These are phyloP conservation scores for Fragaria ananassa DNA, from an alignment of 306 rosid genomes.

Conservation along the genomic window DNA sequence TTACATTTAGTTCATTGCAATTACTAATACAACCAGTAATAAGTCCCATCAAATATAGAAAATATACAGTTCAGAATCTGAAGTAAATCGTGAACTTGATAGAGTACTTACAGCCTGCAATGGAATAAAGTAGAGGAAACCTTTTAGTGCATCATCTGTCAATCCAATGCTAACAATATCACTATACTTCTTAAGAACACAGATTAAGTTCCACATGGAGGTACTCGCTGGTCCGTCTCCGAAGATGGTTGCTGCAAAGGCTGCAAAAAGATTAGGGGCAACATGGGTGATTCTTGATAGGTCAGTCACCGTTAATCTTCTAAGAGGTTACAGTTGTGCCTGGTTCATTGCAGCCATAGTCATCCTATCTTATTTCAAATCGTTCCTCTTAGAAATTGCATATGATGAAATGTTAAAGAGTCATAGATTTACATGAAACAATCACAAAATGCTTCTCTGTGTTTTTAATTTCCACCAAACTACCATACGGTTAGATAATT, in stretches of 20 bases:
- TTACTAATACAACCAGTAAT: not conserved
- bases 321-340: not conserved
- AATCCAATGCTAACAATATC: constrained; percentile 4
- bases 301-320: constrained; percentile 32
- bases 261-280: constrained; percentile 32
- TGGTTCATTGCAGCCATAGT: not conserved
- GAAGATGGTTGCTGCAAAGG: constrained; percentile 38
- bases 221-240: constrained; percentile 43
- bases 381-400: not conserved
- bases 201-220: constrained; percentile 50
- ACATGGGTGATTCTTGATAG: constrained; percentile 71
- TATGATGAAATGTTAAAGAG: not conserved
- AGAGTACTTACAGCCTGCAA: not conserved
- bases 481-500: not conserved
- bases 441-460: not conserved
- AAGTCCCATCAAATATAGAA: not conserved
- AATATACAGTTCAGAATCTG: not conserved
- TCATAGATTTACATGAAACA: not conserved
- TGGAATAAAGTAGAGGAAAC: not conserved
- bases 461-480: not conserved
- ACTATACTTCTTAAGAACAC: constrained; percentile 22
- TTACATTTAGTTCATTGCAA: not conserved
- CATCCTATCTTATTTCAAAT: not conserved
- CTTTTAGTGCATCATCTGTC: not conserved
- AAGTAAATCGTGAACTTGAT: not conserved